A percentile compares a stretch with the other conserved stretches of the same genome.
phyloP scores from a whole-genome alignment of 164 flowering plant species.

The Macadamia integrifolia region DNA sequence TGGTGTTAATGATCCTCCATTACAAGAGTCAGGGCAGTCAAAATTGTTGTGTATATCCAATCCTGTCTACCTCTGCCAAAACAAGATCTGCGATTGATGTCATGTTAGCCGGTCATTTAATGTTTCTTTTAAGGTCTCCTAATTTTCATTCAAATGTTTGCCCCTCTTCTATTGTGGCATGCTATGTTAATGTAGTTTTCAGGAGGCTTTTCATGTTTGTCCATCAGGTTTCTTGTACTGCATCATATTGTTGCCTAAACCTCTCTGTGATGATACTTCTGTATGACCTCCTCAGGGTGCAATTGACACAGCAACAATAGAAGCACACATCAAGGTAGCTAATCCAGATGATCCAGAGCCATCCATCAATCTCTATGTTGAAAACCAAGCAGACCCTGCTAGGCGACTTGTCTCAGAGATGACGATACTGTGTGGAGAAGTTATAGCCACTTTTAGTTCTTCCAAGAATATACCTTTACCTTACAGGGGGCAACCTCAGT shows the following conservation, averaged over 20 bases:
- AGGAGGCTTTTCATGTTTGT: neutral
- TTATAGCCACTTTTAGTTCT: slow-evolving; percentile 73
- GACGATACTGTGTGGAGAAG: slow-evolving; percentile 97
- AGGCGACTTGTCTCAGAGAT: slow-evolving; percentile 95
- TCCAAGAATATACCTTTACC: slow-evolving; percentile 73
- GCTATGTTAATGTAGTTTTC: neutral
- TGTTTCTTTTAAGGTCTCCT: neutral
- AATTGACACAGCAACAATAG: slow-evolving; percentile 67
- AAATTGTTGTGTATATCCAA: no score
- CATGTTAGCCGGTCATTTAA: neutral
- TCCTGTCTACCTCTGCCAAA: no score
- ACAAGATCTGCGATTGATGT: no score
- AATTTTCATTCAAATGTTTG: neutral
- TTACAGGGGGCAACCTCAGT: slow-evolving; percentile 92
- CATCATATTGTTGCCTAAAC: no score
- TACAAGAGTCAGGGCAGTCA: no score
- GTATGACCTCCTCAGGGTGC: slow-evolving; percentile 52
- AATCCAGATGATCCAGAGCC: slow-evolving; percentile 93
- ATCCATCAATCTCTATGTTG: slow-evolving; percentile 79
- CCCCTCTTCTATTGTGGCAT: neutral
- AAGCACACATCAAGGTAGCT: slow-evolving; percentile 73
- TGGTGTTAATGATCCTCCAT: no score
- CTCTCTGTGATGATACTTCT: neutral
- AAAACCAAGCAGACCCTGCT: slow-evolving; percentile 82
- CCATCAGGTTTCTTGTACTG: neutral